Evolutionary conservation across 768 basidiomycete species (phyloP).

Genomic region (Tylopilus plumbeoviolaceoides): DNA sequence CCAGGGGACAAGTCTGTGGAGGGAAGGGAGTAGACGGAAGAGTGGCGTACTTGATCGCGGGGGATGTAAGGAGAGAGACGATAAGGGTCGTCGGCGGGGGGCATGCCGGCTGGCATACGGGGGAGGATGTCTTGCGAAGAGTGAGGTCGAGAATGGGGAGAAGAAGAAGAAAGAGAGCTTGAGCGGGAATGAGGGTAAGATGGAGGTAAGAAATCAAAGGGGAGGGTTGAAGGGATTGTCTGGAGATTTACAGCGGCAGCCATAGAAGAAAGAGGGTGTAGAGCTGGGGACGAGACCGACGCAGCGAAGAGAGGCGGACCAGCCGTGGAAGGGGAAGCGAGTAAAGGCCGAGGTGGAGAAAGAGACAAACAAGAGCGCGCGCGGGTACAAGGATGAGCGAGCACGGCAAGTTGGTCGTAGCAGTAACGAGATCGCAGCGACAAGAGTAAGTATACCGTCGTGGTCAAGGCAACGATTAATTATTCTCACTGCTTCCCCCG

Average conservation of each 20-base stretch:
- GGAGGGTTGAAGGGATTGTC: constrained; percentile 61
- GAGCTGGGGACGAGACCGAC: constrained; percentile 29
- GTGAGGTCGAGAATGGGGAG: constrained; percentile 70
- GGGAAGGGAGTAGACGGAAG: constrained; percentile 40
- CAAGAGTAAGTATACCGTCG: constrained; percentile 30
- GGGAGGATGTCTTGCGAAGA: constrained; percentile 66
- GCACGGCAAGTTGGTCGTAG: constrained; percentile 2
- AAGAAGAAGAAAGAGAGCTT: constrained; percentile 72
- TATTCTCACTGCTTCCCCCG: neutral
- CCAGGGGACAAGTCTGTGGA: constrained; percentile 41
- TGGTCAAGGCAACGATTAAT: constrained; percentile 50
- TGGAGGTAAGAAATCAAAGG: constrained; percentile 68
- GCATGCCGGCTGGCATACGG: constrained; percentile 47
- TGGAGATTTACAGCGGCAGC: constrained; percentile 74
- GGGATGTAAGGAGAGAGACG: constrained; percentile 52
- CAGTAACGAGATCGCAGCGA: constrained; percentile 32
- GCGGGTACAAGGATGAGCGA: constrained; percentile 9
- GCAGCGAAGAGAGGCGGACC: constrained; percentile 46
- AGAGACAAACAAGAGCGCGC: constrained; percentile 16
- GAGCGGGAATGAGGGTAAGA: constrained; percentile 70
- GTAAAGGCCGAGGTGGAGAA: constrained; percentile 19
- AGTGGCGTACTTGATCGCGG: constrained; percentile 43
- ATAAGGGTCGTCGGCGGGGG: constrained; percentile 62
- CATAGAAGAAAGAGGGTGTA: constrained; percentile 48
- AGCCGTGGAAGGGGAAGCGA: constrained; percentile 38